A percentile compares a stretch with the other conserved stretches of the same genome.
Evolutionary conservation across 495 filamentous ascomycete species (phyloP).

Genomic region (Hyaloscypha hepaticicola): DNA sequence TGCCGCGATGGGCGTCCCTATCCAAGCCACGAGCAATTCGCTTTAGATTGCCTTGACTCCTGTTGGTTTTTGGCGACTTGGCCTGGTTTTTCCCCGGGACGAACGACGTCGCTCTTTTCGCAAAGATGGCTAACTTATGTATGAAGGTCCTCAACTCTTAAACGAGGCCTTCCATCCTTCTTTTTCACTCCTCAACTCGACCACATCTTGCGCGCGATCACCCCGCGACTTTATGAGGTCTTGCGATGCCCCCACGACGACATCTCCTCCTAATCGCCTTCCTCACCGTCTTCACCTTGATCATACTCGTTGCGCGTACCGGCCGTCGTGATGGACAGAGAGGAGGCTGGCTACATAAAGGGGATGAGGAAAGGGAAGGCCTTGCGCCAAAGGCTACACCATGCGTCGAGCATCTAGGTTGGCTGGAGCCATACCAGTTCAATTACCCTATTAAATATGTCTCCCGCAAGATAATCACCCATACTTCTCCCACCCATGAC

Average conservation of each 20-base stretch:
- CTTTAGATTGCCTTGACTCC: background rate
- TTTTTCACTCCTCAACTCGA: background rate
- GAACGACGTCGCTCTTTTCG: background rate
- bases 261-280: conserved; percentile 16
- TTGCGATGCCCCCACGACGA: conserved; percentile 21
- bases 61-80: no score
- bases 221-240: conserved; percentile 25
- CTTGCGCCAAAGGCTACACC: background rate
- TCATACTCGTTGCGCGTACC: conserved; percentile 18
- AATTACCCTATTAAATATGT: conserved; percentile 29
- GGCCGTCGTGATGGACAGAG: background rate
- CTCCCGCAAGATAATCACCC: conserved; percentile 26
- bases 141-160: background rate
- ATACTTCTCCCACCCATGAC: background rate
- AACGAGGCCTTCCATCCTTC: no score
- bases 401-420: conserved; percentile 27
- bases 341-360: conserved; percentile 3
- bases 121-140: background rate
- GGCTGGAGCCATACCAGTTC: conserved; percentile 31
- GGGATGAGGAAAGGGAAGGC: background rate
- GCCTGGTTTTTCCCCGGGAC: no score
- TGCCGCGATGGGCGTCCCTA: no score
- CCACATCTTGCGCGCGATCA: background rate
- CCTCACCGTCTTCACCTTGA: conserved; percentile 13
- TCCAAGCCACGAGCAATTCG: background rate